These are phyloP conservation scores for Cunninghamia lanceolata DNA, from an alignment of 75 land plant genomes.

Conservation along the genomic window DNA sequence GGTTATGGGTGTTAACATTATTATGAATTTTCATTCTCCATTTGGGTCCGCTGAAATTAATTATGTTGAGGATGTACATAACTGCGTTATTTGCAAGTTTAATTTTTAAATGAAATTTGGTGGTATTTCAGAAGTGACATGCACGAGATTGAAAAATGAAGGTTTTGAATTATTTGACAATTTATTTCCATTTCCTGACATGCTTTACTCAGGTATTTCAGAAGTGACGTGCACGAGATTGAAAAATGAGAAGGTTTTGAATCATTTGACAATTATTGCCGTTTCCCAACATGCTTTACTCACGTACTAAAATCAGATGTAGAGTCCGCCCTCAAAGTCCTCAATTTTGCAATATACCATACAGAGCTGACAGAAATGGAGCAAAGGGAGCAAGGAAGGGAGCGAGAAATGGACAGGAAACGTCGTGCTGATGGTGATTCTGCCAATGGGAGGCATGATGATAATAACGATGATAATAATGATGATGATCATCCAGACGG, in stretches of 20 bases:
- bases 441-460: slow-evolving; percentile 15
- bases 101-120: not conserved
- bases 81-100: not conserved
- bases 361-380: slow-evolving; percentile 96
- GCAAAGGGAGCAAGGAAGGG: slow-evolving; percentile 80
- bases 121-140: not conserved
- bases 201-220: too few relatives aligned
- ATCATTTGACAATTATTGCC: not conserved
- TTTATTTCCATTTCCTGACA: too few relatives aligned
- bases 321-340: slow-evolving; percentile 89
- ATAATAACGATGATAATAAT: too few relatives aligned
- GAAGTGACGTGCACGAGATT: not conserved
- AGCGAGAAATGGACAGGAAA: slow-evolving; percentile 51
- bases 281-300: not conserved
- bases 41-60: not conserved
- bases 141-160: too few relatives aligned
- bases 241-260: not conserved
- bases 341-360: slow-evolving; percentile 96
- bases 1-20: not conserved
- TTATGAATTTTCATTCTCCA: too few relatives aligned
- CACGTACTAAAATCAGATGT: slow-evolving; percentile 80
- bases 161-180: too few relatives aligned
- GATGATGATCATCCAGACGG: slow-evolving; percentile 15
- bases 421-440: slow-evolving; percentile 37
- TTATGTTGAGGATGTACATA: not conserved